Base-by-base conservation (phyloP, 2,329 filamentous ascomycete genomes). In the Blumeria hordei region DNA sequence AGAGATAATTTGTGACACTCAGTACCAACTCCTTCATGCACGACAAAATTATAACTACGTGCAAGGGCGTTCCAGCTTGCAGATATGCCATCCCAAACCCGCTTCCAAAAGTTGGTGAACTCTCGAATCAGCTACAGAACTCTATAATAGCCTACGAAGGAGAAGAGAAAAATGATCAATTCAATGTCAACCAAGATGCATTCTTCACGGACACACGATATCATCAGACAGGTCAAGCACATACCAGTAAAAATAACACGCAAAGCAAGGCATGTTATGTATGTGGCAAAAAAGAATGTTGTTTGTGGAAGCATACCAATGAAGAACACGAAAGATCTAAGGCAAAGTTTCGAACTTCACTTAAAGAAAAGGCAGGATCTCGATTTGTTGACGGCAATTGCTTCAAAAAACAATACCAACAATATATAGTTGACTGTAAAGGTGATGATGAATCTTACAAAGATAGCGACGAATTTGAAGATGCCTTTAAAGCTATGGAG, bases 11-110 rank as follows among this genome's bases (percentile, higher is more conserved):
- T n/a, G n/a, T n/a, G n/a, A n/a, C n/a, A n/a, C n/a, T n/a, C n/a
- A n/a, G n/a, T n/a, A 49, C 14, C 6, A 21, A 4, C n/a, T 35
- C 54, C 1, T 43, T 39, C 16, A 14, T 56, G 11, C 43, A 35
- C 28, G 36, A 55, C 45, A 56, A 56, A 36, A 33, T 56, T 12
- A 14, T 55, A 2, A 56, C 28, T 10, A 51, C 55, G 12, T 54
- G 52, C 21, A 44, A 51, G 34, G 55, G 55, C 43, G n/a, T 41
- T 11, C 55, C 52, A 32, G 41, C 52, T 3, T 56, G 44, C 21
- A 33, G 44, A 55, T 54, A 55, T 33, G 44, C 52, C 14, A n/a
- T 56, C 16, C 41, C 41, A 28, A 37, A 55, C 18, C 45, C 54
- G 10, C 54, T 18, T 39, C n/a, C 35, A 11, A 34, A 35, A 11